phyloP scores from a whole-genome alignment of 2,329 filamentous ascomycete species.

The Botrytis pseudocinerea region DNA sequence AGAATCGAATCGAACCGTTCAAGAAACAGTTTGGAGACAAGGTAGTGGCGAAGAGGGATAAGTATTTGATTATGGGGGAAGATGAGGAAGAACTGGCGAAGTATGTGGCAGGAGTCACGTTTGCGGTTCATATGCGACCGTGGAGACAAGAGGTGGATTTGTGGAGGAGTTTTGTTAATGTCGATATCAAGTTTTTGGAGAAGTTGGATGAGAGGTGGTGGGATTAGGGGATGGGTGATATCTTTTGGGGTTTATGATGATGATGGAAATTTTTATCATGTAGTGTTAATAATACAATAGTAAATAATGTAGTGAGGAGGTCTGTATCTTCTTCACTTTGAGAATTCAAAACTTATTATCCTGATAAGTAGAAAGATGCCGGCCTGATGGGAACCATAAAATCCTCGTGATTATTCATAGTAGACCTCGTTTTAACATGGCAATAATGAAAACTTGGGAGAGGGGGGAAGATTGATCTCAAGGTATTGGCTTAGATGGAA shows the following conservation, averaged over 20 bases:
- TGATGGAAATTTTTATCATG: not conserved
- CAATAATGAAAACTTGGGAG: too few species aligned
- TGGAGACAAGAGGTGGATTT: constrained; percentile 53
- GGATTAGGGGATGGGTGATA: not conserved
- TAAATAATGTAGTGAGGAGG: not conserved
- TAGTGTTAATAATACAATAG: not conserved
- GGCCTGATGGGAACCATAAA: not conserved
- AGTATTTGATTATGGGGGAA: constrained; percentile 49
- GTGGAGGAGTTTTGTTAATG: constrained; percentile 53
- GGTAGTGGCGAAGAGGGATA: constrained; percentile 46
- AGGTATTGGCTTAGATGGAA: not conserved
- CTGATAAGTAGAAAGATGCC: not conserved
- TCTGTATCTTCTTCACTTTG: not conserved
- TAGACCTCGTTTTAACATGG: not conserved
- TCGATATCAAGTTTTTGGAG: constrained; percentile 48
- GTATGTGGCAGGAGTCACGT: constrained; percentile 45
- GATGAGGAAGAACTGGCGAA: constrained; percentile 46
- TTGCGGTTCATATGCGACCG: constrained; percentile 50
- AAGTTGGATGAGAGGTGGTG: constrained; percentile 41
- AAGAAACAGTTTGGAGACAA: constrained; percentile 43
- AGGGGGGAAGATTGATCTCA: not conserved
- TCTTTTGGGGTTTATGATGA: not conserved
- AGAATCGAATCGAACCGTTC: constrained; percentile 24
- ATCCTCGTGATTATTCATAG: not conserved
- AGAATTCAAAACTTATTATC: not conserved